These are phyloP conservation scores for Cucumis sativus DNA, from an alignment of 306 rosid species.

Conservation along the genomic window Cucumber_9930_V3 NC_026655.2:18809501-18810000, in stretches of 20 bases:
- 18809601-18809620: neutral
- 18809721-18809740: neutral
- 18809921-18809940: too few relatives aligned
- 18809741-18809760: neutral
- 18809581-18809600: neutral
- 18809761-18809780: neutral
- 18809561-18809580: neutral
- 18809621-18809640: neutral
- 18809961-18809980: neutral
- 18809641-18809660: neutral
- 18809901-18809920: neutral
- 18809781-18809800: neutral
- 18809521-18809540: slow-evolving; percentile 24
- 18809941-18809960: neutral
- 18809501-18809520: slow-evolving; percentile 14
- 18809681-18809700: neutral
- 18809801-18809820: neutral
- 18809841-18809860: neutral
- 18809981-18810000: neutral
- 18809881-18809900: neutral
- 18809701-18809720: neutral
- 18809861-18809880: neutral
- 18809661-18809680: neutral
- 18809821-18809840: neutral
- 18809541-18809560: neutral